These are phyloP conservation scores for Chlorella sp. DNA, from an alignment of 139 green algal genomes.

Conservation along the genomic window DNA sequence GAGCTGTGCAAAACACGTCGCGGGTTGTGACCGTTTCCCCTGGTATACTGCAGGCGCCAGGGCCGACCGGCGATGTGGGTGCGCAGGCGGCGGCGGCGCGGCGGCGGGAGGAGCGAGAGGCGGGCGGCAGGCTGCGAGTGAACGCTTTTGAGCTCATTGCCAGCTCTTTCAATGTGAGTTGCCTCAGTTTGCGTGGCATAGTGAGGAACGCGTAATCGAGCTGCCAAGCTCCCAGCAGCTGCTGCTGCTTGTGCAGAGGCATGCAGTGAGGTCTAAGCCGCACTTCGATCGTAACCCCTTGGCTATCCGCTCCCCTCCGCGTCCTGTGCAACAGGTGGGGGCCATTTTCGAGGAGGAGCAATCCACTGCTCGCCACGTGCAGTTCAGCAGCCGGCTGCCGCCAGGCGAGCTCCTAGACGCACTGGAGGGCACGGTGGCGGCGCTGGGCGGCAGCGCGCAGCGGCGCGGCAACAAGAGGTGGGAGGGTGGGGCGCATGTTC, in stretches of 20 bases:
- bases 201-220: background rate
- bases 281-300: no score
- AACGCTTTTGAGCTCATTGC: conserved; percentile 47
- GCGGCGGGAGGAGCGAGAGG: background rate
- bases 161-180: conserved; percentile 15
- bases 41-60: background rate
- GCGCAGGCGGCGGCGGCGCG: background rate
- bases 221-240: no score
- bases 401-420: conserved; percentile 8
- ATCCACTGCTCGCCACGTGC: conserved; percentile 29
- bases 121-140: background rate
- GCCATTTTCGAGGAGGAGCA: conserved; percentile 37
- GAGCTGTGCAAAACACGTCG: no score
- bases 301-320: background rate
- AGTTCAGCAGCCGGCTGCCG: conserved; percentile 39
- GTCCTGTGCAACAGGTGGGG: background rate
- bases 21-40: no score
- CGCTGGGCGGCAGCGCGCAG: conserved; percentile 22
- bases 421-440: conserved; percentile 5
- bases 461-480: background rate
- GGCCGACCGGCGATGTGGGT: background rate
- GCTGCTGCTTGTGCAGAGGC: no score
- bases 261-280: no score
- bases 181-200: no score
- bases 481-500: background rate